A percentile compares a stretch with the other conserved stretches of the same genome.
Conservation (phyloP, 2,329 filamentous ascomycete species). For the Colletotrichum sp. region DNA sequence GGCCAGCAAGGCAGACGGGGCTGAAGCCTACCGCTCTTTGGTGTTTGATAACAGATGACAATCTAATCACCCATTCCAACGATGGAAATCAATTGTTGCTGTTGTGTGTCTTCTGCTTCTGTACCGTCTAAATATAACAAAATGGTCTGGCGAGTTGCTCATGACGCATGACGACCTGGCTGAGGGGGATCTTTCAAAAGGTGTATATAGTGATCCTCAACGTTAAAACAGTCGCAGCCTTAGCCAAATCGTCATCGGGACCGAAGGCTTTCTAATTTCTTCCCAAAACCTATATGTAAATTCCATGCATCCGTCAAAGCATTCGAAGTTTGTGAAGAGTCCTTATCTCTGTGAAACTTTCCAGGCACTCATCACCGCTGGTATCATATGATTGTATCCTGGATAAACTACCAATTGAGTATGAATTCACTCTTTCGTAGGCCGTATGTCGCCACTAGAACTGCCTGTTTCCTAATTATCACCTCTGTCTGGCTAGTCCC, state of each 20-base stretch:
- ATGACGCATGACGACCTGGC: neutral
- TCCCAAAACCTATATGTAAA: no score
- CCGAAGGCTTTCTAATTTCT: no score
- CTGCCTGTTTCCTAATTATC: fast-evolving
- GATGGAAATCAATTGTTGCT: neutral
- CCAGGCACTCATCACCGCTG: no score
- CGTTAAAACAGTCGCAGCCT: no score
- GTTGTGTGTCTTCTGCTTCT: neutral
- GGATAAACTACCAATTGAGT: neutral
- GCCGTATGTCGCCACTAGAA: neutral
- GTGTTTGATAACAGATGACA: neutral
- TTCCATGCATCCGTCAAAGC: no score
- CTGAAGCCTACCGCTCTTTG: fast-evolving
- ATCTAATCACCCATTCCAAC: fast-evolving
- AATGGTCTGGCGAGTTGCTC: fast-evolving
- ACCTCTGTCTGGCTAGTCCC: no score
- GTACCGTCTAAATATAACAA: neutral
- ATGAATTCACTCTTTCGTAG: fast-evolving
- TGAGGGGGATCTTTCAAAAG: neutral
- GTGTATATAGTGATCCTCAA: fast-evolving
- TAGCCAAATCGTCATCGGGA: no score
- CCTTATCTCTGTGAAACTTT: no score
- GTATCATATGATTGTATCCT: no score
- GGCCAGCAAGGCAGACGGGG: fast-evolving
- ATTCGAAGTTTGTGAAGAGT: no score